Evolutionary conservation across 768 basidiomycete species (phyloP).

Genomic region (Leccinellum rugosiceps): DNA sequence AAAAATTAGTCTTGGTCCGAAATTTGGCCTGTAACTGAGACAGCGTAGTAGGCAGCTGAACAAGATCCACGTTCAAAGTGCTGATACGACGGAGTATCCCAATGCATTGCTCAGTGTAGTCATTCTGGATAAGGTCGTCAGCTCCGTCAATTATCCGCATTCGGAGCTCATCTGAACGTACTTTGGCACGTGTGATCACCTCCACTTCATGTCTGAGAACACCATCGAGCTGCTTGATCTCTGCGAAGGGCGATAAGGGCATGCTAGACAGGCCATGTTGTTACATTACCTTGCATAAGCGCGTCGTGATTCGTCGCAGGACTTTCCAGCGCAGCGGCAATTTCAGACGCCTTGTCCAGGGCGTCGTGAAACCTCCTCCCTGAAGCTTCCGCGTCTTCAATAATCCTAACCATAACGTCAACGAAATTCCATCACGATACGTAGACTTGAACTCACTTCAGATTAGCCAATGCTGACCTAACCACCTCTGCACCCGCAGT

Average conservation of each 20-base stretch:
- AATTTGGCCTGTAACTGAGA: constrained; percentile 67
- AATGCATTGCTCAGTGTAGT: constrained; percentile 66
- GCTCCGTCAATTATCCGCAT: not conserved
- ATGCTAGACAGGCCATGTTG: not conserved
- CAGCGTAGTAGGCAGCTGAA: constrained; percentile 66
- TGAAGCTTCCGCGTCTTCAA: constrained; percentile 59
- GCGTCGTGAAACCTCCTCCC: constrained; percentile 56
- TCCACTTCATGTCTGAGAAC: constrained; percentile 59
- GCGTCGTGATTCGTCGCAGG: constrained; percentile 49
- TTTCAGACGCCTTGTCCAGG: constrained; percentile 52
- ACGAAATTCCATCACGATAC: not conserved
- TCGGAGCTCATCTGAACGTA: constrained; percentile 20
- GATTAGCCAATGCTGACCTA: constrained; percentile 45
- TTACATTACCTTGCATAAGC: constrained; percentile 48
- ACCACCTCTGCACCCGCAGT: constrained; percentile 59
- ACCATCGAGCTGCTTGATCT: constrained; percentile 62
- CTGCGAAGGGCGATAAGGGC: constrained; percentile 33
- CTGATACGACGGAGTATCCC: constrained; percentile 72
- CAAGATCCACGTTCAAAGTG: constrained; percentile 74
- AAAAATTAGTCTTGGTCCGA: constrained; percentile 76
- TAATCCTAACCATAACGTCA: constrained; percentile 37
- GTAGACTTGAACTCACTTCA: constrained; percentile 37
- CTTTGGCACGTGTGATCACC: constrained; percentile 54
- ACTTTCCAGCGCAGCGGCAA: constrained; percentile 51
- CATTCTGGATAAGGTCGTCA: constrained; percentile 49